Base-by-base conservation (phyloP, 352 stramenopile genomes). In the Globisporangium barbulae region DNA sequence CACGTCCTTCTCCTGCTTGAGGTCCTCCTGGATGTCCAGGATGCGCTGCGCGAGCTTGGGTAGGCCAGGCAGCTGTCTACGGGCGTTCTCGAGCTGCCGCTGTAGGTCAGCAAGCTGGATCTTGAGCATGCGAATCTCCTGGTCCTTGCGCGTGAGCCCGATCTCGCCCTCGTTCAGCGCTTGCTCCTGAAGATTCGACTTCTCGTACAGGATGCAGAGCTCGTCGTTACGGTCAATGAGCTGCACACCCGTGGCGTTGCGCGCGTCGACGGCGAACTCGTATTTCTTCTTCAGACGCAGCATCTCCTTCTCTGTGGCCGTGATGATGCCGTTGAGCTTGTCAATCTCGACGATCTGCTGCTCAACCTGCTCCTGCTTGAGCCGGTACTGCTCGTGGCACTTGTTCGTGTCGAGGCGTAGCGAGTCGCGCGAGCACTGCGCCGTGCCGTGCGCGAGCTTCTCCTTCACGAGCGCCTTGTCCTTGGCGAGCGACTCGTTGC, bases 261-360 rank as follows among this genome's bases (percentile, higher is more conserved):
- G 82, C 21, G 82, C 85, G 62, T 97, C 88, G 30, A 97, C 88
- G 0, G 89, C 85, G 6, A 80, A 74, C 60, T 98, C 94, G 70
- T 97, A 98, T 59, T 85, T 84, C 21, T 90, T 90, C 69, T 98
- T 98, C n/a, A 98, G 76, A 3, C 87, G 78, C 28, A 98, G 78
- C 75, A 98, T 89, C 49, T 95, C 87, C 44, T 90, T 91, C 63
- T 98, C 93, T 0, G 96, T 89, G 22, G 68, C 67, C 25, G 96
- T 97, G 67, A 98, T 98, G 60, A 98, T 95, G 1, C 77, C 79
- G 64, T 98, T 98, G 33, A 98, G 83, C 61, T 97, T 97, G 75
- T 98, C 93, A 56, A 98, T 98, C 69, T 97, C 87, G 12, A 97
- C 84, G 67, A 98, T 98, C 76, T 98, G 94, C 75, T 98, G 91